A percentile compares a stretch with the other conserved stretches of the same genome.
Evolutionary conservation across 2,329 filamentous ascomycete genomes (phyloP).

Genomic region (Talaromyces sp.): DNA sequence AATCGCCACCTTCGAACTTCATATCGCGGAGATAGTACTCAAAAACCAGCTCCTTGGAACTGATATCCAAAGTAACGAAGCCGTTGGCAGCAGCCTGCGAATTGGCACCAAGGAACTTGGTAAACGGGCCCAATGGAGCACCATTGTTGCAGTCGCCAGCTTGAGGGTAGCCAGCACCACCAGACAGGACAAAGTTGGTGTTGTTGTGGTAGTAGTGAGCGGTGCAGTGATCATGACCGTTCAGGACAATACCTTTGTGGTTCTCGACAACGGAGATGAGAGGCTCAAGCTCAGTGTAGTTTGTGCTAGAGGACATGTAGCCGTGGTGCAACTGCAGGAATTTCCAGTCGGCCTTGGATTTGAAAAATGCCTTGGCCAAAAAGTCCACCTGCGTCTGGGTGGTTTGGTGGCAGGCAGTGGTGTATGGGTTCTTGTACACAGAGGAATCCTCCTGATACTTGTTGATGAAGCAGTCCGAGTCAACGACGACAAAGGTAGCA

Average conservation of each 20-base stretch:
- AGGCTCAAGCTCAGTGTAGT: conserved; percentile 18
- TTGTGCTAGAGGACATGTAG: conserved; percentile 14
- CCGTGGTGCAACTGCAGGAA: conserved; percentile 20
- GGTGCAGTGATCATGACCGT: conserved; percentile 22
- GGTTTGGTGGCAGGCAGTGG: conserved; percentile 15
- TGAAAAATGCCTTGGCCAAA: conserved; percentile 14
- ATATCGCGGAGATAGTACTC: conserved; percentile 16
- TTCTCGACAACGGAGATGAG: conserved; percentile 17
- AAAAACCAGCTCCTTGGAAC: conserved; percentile 13
- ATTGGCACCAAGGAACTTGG: conserved; percentile 18
- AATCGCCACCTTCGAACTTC: conserved; percentile 16
- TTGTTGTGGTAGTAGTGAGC: conserved; percentile 18
- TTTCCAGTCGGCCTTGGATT: conserved; percentile 20
- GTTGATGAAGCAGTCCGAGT: conserved; percentile 21
- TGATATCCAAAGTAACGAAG: conserved; percentile 22
- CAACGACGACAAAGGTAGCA: conserved; percentile 19
- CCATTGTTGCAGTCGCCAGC: conserved; percentile 21
- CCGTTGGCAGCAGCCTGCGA: conserved; percentile 17
- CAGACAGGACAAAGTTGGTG: conserved; percentile 18
- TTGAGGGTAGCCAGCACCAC: conserved; percentile 8
- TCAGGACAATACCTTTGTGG: conserved; percentile 16
- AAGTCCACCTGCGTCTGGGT: conserved; percentile 18
- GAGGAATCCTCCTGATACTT: conserved; percentile 17
- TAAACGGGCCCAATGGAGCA: conserved; percentile 16
- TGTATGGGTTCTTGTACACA: conserved; percentile 18